Evolutionary conservation across 2,329 filamentous ascomycete genomes (phyloP).

Genomic region (Clonostachys rosea): DNA sequence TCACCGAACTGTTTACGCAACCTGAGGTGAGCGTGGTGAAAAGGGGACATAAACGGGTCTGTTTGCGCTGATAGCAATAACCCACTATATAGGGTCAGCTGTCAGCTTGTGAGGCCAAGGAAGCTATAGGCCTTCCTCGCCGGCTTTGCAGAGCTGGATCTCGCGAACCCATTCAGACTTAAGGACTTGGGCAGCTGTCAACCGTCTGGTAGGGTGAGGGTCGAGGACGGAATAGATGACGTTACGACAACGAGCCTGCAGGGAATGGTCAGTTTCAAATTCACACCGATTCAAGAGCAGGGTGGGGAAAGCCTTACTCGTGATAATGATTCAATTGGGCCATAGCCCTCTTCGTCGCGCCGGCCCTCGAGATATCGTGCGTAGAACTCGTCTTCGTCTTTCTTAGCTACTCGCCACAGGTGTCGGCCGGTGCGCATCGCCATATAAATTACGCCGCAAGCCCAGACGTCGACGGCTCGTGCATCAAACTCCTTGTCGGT

Average conservation of each 20-base stretch:
- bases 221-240: slow-evolving; percentile 99
- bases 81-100: too few relatives aligned
- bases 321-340: slow-evolving; percentile 77
- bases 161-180: slow-evolving; percentile 99
- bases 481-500: slow-evolving; percentile 94
- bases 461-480: slow-evolving; percentile 96
- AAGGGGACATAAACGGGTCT: too few relatives aligned
- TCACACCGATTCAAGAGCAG: neutral
- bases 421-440: slow-evolving; percentile 96
- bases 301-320: slow-evolving; percentile 1
- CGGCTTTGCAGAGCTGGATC: slow-evolving; percentile 94
- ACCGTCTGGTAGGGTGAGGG: slow-evolving; percentile 85
- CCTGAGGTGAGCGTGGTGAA: too few relatives aligned
- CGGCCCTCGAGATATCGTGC: slow-evolving; percentile 89
- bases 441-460: slow-evolving; percentile 99
- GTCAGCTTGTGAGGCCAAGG: too few relatives aligned
- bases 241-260: slow-evolving; percentile 89
- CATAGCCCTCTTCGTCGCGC: slow-evolving; percentile 91
- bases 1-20: too few relatives aligned
- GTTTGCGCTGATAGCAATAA: too few relatives aligned
- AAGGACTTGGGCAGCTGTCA: slow-evolving; percentile 92
- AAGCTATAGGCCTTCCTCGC: slow-evolving; percentile 82
- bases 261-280: slow-evolving; percentile 9
- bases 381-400: slow-evolving; percentile 97
- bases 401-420: slow-evolving; percentile 94